phyloP scores from a whole-genome alignment of 371 early-diverging fungal genomes.

The Sporodiniella umbellata region DNA sequence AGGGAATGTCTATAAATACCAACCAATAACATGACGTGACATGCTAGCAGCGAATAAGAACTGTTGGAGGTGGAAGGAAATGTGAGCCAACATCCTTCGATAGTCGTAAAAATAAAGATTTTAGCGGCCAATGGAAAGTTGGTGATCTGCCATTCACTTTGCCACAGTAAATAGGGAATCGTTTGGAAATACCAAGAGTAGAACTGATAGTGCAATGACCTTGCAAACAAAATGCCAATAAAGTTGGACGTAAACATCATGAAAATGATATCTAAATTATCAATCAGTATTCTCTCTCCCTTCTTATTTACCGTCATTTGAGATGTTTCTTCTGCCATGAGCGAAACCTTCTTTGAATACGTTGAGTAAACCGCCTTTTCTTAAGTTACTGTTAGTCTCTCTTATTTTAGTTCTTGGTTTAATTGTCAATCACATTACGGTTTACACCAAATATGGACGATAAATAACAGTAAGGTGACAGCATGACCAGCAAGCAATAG shows the following conservation, averaged over 20 bases:
- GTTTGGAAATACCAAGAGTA: constrained; percentile 91
- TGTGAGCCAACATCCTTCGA: constrained; percentile 48
- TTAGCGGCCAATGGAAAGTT: constrained; percentile 9
- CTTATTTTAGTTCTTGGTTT: too few relatives aligned
- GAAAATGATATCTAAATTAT: constrained; percentile 56
- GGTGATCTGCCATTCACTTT: constrained; percentile 18
- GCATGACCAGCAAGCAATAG: constrained; percentile 62
- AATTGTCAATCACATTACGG: constrained; percentile 24
- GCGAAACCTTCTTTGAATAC: constrained; percentile 44
- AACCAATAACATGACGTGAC: constrained; percentile 32
- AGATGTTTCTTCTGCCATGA: constrained; percentile 9
- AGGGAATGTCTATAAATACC: constrained; percentile 14
- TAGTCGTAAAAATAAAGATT: constrained; percentile 34
- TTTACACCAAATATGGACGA: constrained; percentile 52
- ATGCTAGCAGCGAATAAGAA: constrained; percentile 33
- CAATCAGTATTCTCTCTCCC: too few relatives aligned
- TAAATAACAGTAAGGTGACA: constrained; percentile 57
- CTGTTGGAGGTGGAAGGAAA: constrained; percentile 43
- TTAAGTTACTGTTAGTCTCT: too few relatives aligned
- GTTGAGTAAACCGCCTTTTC: constrained; percentile 50
- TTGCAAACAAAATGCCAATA: constrained; percentile 83
- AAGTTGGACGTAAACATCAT: constrained; percentile 81
- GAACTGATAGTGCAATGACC: constrained; percentile 94
- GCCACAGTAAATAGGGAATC: constrained; percentile 79
- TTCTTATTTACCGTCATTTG: constrained; percentile 35